Evolutionary conservation across 805 yeast genomes (phyloP).

Genomic region (Pichia insulana): DNA sequence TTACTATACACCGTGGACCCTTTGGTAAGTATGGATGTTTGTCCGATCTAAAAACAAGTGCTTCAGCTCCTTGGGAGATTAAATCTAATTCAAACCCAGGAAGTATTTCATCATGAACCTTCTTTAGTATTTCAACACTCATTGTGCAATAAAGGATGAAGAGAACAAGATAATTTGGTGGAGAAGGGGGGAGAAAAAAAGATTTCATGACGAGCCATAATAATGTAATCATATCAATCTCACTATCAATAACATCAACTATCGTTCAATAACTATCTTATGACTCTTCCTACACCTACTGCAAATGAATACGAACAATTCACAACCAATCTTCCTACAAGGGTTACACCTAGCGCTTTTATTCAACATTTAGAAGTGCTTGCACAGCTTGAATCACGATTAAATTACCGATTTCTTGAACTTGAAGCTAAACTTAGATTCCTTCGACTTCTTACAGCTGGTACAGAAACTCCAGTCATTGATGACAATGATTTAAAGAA

Average conservation of each 20-base stretch:
- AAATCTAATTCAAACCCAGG: constrained; percentile 42
- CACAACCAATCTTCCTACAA: background rate
- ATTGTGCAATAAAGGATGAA: constrained; percentile 16
- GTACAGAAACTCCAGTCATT: constrained; percentile 17
- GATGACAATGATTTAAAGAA: constrained; percentile 17
- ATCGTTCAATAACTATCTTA: no score
- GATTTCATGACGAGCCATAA: no score
- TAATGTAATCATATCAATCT: no score
- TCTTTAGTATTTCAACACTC: constrained; percentile 45
- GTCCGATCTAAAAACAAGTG: constrained; percentile 57
- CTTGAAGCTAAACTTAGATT: constrained; percentile 67
- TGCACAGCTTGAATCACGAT: constrained; percentile 23
- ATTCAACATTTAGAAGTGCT: constrained; percentile 4
- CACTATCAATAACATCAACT: no score
- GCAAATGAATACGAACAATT: constrained; percentile 12
- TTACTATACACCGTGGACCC: constrained; percentile 46
- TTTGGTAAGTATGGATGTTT: constrained; percentile 59
- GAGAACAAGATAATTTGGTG: no score
- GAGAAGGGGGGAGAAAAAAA: no score
- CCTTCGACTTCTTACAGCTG: constrained; percentile 40
- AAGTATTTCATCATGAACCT: constrained; percentile 32
- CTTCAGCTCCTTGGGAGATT: constrained; percentile 89
- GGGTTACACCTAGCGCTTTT: constrained; percentile 4
- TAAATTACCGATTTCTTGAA: constrained; percentile 59
- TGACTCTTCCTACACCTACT: constrained; percentile 2